Conservation (phyloP, 306 rosid genomes). For the Trichosanthes cucumerina region DNA sequence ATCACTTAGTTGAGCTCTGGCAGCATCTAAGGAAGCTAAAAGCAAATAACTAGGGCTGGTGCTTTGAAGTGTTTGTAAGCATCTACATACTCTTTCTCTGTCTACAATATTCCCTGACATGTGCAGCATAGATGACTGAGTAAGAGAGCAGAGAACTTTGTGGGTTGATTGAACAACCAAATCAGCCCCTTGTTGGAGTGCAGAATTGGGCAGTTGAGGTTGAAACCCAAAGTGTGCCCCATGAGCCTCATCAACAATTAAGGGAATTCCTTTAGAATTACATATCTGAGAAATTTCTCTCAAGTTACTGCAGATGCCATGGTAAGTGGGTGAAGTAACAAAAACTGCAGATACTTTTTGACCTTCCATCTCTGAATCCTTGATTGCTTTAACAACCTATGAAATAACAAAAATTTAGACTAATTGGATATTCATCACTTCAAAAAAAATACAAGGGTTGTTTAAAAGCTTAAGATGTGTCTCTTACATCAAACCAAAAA, state of each 20-base stretch:
- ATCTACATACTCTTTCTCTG: constrained; percentile 46
- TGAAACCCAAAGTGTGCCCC: constrained; percentile 86
- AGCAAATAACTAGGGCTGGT: constrained; percentile 85
- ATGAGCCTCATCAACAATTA: constrained; percentile 90
- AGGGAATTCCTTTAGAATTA: constrained; percentile 59
- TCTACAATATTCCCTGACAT: constrained; percentile 51
- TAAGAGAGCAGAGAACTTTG: constrained; percentile 72
- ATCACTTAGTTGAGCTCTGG: constrained; percentile 68
- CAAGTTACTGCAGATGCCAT: constrained; percentile 67
- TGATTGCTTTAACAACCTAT: constrained; percentile 53
- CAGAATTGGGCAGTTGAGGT: constrained; percentile 53
- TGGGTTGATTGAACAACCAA: constrained; percentile 64
- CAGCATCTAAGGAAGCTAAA: constrained; percentile 84
- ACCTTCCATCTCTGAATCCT: constrained; percentile 46
- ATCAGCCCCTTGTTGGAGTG: constrained; percentile 73
- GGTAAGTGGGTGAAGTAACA: constrained; percentile 78
- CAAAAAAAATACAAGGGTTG: neutral
- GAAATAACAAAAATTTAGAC: neutral
- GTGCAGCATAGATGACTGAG: constrained; percentile 88
- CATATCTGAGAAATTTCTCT: constrained; percentile 51
- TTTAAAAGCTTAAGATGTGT: neutral
- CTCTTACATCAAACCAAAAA: too few species aligned
- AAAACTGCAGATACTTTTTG: constrained; percentile 60
- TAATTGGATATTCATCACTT: neutral
- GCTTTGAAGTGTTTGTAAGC: constrained; percentile 76